Conservation (phyloP, 306 rosid genomes). For the Cucurbita maxima region DNA sequence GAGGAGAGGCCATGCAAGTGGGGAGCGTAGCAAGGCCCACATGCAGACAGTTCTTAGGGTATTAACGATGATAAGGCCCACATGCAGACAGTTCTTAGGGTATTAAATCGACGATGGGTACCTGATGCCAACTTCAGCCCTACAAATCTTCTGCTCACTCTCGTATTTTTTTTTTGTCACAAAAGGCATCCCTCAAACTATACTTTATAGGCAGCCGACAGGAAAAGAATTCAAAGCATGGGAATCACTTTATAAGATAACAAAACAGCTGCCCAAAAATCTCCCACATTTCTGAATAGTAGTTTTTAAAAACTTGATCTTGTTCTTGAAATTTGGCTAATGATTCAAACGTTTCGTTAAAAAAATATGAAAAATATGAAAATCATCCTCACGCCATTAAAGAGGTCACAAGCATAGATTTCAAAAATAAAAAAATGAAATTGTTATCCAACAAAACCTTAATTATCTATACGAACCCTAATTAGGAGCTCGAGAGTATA, state of each 20-base stretch:
- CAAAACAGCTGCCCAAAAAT: background rate
- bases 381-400: too few species aligned
- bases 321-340: background rate
- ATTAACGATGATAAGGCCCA: too few species aligned
- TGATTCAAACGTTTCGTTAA: too few species aligned
- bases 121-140: constrained; percentile 3
- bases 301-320: background rate
- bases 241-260: constrained; percentile 1
- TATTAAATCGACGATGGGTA: background rate
- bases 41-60: too few species aligned
- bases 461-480: too few species aligned
- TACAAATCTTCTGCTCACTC: background rate
- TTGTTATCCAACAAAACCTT: too few species aligned
- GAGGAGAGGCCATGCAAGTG: too few species aligned
- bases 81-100: background rate
- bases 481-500: background rate
- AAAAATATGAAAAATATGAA: background rate
- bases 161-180: background rate
- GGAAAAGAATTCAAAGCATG: background rate
- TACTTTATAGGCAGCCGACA: background rate
- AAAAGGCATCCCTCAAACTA: background rate
- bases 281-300: too few species aligned
- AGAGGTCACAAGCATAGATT: too few species aligned
- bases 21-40: background rate
- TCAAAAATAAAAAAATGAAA: too few species aligned